A percentile compares a stretch with the other conserved stretches of the same genome.
Conservation (phyloP, 495 filamentous ascomycete genomes). For the Aspergillus asperescens region DNA sequence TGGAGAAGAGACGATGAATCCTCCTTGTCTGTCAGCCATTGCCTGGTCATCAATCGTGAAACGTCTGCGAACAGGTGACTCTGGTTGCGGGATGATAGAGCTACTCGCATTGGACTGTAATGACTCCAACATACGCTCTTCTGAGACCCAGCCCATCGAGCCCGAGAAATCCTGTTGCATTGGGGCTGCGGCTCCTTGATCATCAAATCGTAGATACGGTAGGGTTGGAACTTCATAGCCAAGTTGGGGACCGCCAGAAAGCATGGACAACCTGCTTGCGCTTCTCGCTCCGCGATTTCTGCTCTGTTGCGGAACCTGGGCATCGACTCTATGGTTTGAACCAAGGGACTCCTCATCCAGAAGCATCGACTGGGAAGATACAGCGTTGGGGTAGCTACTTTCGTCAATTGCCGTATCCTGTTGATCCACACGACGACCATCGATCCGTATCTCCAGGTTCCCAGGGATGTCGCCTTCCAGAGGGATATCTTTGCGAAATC, state of each 20-base stretch:
- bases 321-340: not conserved
- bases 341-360: slow-evolving; percentile 21
- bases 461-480: slow-evolving; percentile 12
- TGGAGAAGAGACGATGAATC: not conserved
- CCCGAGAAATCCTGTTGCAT: not conserved
- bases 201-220: not conserved
- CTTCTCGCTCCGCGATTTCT: not conserved
- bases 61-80: not conserved
- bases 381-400: not conserved
- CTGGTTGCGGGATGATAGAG: not conserved
- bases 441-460: slow-evolving; percentile 26
- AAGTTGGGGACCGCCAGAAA: not conserved
- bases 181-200: not conserved
- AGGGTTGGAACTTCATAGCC: not conserved
- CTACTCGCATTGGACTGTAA: slow-evolving; percentile 5
- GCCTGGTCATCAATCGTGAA: slow-evolving; percentile 11
- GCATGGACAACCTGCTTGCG: not conserved
- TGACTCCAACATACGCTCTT: not conserved
- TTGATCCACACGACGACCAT: slow-evolving; percentile 17
- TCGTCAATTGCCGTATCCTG: not conserved
- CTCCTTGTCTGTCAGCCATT: slow-evolving; percentile 2
- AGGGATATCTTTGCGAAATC: not conserved
- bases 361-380: slow-evolving; percentile 37
- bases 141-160: not conserved
- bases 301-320: not conserved